Evolutionary conservation across 768 basidiomycete genomes (phyloP), one percentile per base, ranked within the genome.

Genomic region (Lentinula aciculospora): DNA sequence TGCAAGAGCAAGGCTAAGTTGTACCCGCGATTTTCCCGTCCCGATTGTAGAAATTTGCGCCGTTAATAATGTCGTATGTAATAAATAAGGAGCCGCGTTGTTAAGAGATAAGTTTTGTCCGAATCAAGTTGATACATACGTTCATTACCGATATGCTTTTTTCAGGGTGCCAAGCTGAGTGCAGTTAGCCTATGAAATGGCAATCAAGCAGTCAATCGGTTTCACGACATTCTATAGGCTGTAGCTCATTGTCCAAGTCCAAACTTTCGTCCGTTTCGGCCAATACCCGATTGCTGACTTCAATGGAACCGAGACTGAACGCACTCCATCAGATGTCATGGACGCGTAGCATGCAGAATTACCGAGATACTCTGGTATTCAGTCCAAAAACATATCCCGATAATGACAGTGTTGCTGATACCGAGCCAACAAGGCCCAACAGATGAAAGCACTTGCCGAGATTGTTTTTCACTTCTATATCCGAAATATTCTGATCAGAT

Each of bases 251-350:
- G 32, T 34, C 19, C 42, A 44, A 44, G 7, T 12, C n/a, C 19
- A 12, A 44, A 44, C 42, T 44, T 44, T 44, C 42, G 42, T 50
- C 29, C 29, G 32, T 48, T 28, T 32, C 49, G 49, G 49, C 21
- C 29, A 50, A 29, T 34, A 50, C 49, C 49, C 49, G 49, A 50
- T 50, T 10, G 32, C 28, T 50, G 31, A 48, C 27, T 48, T 48
- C 47, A 48, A n/a, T 32, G 25, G 27, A 32, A 48, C 28, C 47
- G 28, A 48, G 9, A 15, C 47, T 31, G 27, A 23, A n/a, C 21
- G 19, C 17, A 23, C 21, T 7, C 32, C 49, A 34, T 34, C 29
- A 50, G 29, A 34, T 32, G 46, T 34, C 49, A 36, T 34, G n/a
- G 19, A 34, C 19, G 21, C 6, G 15, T 27, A 44, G 19, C 37